Percentiles rank a stretch among this genome's conserved stretches.
Conservation (phyloP, 202 grass and related monocot species). For the Digitaria exilis region DNA sequence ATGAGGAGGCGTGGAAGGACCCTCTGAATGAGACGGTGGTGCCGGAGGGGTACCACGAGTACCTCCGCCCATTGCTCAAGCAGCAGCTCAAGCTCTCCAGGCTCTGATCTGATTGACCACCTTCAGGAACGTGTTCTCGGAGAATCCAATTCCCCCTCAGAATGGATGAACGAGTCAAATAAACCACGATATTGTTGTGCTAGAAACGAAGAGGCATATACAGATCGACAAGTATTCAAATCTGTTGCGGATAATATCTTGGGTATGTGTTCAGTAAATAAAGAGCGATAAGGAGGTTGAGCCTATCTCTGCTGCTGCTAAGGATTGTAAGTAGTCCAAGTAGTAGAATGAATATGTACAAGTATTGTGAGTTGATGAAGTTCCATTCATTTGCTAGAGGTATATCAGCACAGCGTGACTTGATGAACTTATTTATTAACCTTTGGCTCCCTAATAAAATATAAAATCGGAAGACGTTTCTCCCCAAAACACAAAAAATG, state of each 20-base stretch:
- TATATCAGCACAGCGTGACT: background rate
- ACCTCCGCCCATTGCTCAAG: slow-evolving; percentile 86
- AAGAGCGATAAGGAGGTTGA: background rate
- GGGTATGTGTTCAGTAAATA: background rate
- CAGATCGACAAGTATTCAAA: background rate
- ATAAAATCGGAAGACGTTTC: background rate
- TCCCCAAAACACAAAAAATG: background rate
- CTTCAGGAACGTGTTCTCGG: too few relatives aligned
- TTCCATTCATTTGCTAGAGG: background rate
- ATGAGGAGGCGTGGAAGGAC: slow-evolving; percentile 91
- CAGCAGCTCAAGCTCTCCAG: slow-evolving; percentile 75
- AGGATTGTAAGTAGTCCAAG: background rate
- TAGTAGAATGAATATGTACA: too few relatives aligned
- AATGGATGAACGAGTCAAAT: background rate
- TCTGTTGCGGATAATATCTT: background rate
- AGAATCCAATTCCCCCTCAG: background rate
- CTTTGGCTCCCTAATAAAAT: too few relatives aligned
- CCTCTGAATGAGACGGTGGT: slow-evolving; percentile 79
- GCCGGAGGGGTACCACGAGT: slow-evolving; percentile 81
- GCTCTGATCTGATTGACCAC: slow-evolving; percentile 39
- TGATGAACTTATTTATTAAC: background rate
- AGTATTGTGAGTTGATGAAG: background rate
- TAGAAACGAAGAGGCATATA: background rate
- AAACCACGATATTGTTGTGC: background rate
- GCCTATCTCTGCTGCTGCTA: background rate